These are phyloP conservation scores for Solanum habrochaites DNA, from an alignment of 257 asterid genomes.

Conservation along the genomic window DNA sequence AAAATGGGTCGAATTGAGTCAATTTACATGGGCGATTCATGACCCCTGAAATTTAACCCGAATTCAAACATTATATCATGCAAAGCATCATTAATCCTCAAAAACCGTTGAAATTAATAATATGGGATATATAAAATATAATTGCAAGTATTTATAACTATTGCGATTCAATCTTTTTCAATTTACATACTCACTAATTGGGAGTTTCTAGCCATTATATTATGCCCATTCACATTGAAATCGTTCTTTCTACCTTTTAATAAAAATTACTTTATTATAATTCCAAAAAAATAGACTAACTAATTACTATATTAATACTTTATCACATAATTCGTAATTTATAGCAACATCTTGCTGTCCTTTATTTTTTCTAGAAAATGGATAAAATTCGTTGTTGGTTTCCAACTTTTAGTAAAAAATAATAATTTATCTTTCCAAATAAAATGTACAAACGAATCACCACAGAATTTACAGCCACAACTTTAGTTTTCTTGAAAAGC, in stretches of 20 bases:
- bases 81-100: too few species aligned
- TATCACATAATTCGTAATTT: neutral
- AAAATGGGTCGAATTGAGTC: too few species aligned
- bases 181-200: neutral
- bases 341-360: neutral
- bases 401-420: neutral
- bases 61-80: too few species aligned
- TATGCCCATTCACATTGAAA: neutral
- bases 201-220: neutral
- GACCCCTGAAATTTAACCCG: too few species aligned
- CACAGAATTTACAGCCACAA: neutral
- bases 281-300: neutral
- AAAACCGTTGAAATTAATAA: too few species aligned
- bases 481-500: neutral
- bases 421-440: neutral
- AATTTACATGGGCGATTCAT: too few species aligned
- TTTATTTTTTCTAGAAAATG: neutral
- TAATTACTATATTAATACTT: neutral
- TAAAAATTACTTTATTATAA: neutral
- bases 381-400: neutral
- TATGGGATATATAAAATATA: too few species aligned
- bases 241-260: neutral
- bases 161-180: neutral
- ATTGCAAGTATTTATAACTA: neutral
- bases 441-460: neutral